A percentile compares a stretch with the other conserved stretches of the same genome.
Evolutionary conservation across 306 rosid genomes (phyloP).

Genomic region (Vachellia pachyceras): DNA sequence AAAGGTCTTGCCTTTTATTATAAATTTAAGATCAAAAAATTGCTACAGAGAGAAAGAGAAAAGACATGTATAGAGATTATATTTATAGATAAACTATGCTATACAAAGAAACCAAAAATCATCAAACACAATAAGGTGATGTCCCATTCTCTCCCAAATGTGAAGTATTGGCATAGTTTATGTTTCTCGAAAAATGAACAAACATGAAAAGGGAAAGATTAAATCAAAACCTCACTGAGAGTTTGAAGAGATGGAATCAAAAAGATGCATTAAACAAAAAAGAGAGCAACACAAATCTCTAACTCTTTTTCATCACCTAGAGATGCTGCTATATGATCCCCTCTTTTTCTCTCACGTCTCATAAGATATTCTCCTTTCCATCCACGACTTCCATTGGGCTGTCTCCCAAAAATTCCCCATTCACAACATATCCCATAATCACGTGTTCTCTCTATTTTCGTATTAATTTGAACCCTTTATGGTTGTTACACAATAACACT

Average conservation of each 20-base stretch:
- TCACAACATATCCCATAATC: constrained; percentile 38
- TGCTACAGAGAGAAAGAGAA: background rate
- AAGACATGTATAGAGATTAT: background rate
- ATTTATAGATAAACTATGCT: background rate
- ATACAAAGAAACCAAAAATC: background rate
- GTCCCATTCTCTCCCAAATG: background rate
- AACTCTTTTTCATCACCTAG: constrained; percentile 46
- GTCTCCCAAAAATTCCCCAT: constrained; percentile 52
- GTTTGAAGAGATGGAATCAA: background rate
- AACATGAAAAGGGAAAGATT: background rate
- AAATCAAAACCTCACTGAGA: background rate
- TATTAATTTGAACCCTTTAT: constrained; percentile 3
- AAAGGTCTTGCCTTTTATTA: background rate
- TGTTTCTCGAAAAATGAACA: background rate
- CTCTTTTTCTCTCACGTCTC: constrained; percentile 34
- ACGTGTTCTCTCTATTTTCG: constrained; percentile 46
- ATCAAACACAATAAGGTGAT: background rate
- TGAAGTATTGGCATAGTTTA: background rate
- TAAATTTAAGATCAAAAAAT: background rate
- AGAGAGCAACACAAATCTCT: constrained; percentile 40
- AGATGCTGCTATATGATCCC: constrained; percentile 37
- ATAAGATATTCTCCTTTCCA: constrained; percentile 44
- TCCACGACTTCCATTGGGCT: constrained; percentile 40
- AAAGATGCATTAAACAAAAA: background rate
- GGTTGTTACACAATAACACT: constrained; percentile 30